Conservation (phyloP, 179 eudicot genomes). For the Amaranthus tricolor region DNA sequence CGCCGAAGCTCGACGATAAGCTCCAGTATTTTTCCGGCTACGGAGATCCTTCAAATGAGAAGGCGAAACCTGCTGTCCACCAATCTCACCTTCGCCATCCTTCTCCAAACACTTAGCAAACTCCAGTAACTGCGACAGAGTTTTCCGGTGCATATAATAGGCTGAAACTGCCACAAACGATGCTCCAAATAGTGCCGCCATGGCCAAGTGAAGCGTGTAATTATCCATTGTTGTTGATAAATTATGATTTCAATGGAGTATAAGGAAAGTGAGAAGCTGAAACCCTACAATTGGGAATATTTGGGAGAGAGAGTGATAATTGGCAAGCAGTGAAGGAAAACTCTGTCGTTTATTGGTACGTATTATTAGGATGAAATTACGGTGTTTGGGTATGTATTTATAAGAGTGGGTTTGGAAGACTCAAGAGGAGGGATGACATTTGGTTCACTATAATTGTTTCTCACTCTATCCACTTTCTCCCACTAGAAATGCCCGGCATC, state of each 20-base stretch:
- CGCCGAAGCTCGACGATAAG: constrained; percentile 53
- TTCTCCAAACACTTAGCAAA: constrained; percentile 72
- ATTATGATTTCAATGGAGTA: no score
- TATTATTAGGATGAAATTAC: no score
- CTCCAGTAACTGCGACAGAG: constrained; percentile 80
- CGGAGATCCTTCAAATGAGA: constrained; percentile 25
- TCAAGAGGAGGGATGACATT: no score
- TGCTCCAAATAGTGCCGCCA: constrained; percentile 96
- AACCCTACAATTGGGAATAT: no score
- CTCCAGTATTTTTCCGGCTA: constrained; percentile 32
- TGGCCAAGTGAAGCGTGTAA: constrained; percentile 72
- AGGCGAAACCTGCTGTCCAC: constrained; percentile 3
- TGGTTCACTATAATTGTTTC: no score
- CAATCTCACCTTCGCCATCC: constrained; percentile 36
- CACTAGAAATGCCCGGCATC: no score
- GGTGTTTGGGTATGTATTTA: background rate
- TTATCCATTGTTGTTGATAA: constrained; percentile 40
- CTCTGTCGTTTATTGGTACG: no score
- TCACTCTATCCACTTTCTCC: no score
- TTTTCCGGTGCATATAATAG: constrained; percentile 90
- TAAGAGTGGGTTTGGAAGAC: background rate
- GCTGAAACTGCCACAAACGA: constrained; percentile 95
- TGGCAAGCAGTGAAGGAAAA: background rate
- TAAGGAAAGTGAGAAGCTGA: no score
- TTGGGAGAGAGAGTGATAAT: background rate